phyloP scores from a whole-genome alignment of 768 basidiomycete genomes.

The Suillus cothurnatus region DNA sequence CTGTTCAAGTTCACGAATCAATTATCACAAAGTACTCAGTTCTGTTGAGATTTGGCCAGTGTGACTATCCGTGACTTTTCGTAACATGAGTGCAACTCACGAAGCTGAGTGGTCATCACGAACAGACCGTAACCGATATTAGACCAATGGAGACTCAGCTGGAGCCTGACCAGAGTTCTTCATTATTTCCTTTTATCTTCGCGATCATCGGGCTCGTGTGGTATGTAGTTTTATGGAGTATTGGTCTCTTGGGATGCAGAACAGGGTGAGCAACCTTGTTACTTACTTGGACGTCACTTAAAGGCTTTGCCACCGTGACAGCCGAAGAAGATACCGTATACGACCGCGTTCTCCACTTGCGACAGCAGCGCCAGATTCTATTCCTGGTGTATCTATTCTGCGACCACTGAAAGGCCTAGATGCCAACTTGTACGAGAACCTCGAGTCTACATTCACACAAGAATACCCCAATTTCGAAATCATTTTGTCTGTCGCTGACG shows the following conservation, averaged over 20 bases:
- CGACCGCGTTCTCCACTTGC: slow-evolving; percentile 64
- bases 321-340: slow-evolving; percentile 74
- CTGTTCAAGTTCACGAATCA: too few species aligned
- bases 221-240: slow-evolving; percentile 63
- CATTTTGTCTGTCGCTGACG: slow-evolving; percentile 87
- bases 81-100: too few species aligned
- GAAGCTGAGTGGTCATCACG: too few species aligned
- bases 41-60: too few species aligned
- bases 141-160: neutral
- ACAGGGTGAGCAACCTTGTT: slow-evolving; percentile 57
- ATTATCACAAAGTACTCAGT: too few species aligned
- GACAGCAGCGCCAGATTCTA: slow-evolving; percentile 44
- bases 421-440: slow-evolving; percentile 92
- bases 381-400: slow-evolving; percentile 91
- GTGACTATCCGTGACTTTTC: too few species aligned
- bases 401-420: slow-evolving; percentile 95
- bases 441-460: slow-evolving; percentile 90
- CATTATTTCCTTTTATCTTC: slow-evolving; percentile 8
- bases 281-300: slow-evolving; percentile 3
- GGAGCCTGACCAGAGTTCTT: neutral
- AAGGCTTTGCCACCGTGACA: slow-evolving; percentile 31
- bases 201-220: slow-evolving; percentile 55
- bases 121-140: too few species aligned
- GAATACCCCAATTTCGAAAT: slow-evolving; percentile 93
- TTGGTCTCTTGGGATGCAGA: slow-evolving; percentile 67